phyloP scores from a whole-genome alignment of 2,329 filamentous ascomycete genomes.

The Paecilomyces niveus region DNA sequence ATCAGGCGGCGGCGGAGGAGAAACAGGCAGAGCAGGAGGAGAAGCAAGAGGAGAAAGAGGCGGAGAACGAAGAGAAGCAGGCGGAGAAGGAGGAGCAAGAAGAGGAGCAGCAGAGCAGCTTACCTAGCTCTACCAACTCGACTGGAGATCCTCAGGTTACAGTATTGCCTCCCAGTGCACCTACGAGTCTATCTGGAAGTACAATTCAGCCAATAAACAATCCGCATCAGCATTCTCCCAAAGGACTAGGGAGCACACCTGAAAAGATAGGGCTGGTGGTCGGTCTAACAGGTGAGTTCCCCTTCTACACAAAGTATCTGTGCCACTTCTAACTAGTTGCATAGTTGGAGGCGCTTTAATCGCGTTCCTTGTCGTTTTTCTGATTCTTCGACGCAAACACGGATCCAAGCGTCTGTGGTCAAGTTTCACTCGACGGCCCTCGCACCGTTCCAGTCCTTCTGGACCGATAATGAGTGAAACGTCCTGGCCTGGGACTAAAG shows the following conservation, averaged over 20 bases:
- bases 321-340: not conserved
- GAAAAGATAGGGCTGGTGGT: not conserved
- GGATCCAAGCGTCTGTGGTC: not conserved
- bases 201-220: not conserved
- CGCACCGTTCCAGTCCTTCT: not conserved
- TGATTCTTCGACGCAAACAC: not conserved
- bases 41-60: too few species aligned
- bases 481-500: not conserved
- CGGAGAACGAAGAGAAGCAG: not conserved
- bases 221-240: not conserved
- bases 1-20: not conserved
- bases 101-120: not conserved
- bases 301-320: not conserved
- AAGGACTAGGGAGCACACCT: not conserved
- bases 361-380: not conserved
- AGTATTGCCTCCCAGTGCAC: not conserved
- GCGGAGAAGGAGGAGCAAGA: not conserved
- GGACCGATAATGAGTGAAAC: not conserved
- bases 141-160: not conserved
- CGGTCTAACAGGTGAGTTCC: not conserved
- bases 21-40: not conserved
- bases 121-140: not conserved
- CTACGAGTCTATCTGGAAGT: not conserved
- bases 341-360: not conserved
- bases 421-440: not conserved